Evolutionary conservation across 768 basidiomycete species (phyloP).

Genomic region (Russula foetens): DNA sequence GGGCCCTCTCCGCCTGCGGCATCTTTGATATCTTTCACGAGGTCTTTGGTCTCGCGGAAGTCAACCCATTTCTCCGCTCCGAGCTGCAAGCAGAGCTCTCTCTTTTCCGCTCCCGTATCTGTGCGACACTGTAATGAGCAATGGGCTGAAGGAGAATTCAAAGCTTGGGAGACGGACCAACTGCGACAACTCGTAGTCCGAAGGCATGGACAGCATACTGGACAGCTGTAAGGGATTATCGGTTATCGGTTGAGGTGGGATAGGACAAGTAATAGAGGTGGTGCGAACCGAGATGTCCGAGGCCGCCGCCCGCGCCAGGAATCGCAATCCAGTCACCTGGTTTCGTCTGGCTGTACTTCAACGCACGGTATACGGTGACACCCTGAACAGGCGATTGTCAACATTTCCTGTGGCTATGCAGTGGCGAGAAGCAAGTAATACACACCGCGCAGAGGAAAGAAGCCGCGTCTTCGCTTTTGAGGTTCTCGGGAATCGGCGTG

Average conservation of each 20-base stretch:
- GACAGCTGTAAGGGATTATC: slow-evolving; percentile 39
- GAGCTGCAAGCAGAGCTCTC: slow-evolving; percentile 46
- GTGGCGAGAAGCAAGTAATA: slow-evolving; percentile 1
- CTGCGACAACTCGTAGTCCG: slow-evolving; percentile 73
- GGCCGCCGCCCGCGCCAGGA: slow-evolving; percentile 73
- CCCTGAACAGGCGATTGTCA: slow-evolving; percentile 36
- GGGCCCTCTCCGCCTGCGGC: slow-evolving; percentile 63
- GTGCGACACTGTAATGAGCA: slow-evolving; percentile 1
- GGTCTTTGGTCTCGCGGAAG: slow-evolving; percentile 57
- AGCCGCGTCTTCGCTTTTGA: slow-evolving; percentile 59
- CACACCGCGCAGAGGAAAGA: slow-evolving; percentile 72
- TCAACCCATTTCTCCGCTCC: slow-evolving; percentile 78
- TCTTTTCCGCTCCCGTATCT: slow-evolving; percentile 73
- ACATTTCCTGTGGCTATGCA: neutral
- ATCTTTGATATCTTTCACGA: slow-evolving; percentile 55
- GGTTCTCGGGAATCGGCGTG: slow-evolving; percentile 67
- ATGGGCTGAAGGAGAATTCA: neutral
- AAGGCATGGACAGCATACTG: slow-evolving; percentile 68
- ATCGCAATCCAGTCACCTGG: slow-evolving; percentile 72
- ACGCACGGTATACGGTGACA: slow-evolving; percentile 78
- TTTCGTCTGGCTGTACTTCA: slow-evolving; percentile 59
- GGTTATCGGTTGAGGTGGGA: neutral
- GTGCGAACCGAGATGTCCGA: slow-evolving; percentile 64
- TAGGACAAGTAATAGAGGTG: neutral
- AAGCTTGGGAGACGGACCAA: slow-evolving; percentile 33